Percentiles rank a stretch among this genome's conserved stretches.
These are phyloP conservation scores for Gelatoporia subvermispora DNA, from an alignment of 768 basidiomycete species.

Conservation along the genomic window DNA sequence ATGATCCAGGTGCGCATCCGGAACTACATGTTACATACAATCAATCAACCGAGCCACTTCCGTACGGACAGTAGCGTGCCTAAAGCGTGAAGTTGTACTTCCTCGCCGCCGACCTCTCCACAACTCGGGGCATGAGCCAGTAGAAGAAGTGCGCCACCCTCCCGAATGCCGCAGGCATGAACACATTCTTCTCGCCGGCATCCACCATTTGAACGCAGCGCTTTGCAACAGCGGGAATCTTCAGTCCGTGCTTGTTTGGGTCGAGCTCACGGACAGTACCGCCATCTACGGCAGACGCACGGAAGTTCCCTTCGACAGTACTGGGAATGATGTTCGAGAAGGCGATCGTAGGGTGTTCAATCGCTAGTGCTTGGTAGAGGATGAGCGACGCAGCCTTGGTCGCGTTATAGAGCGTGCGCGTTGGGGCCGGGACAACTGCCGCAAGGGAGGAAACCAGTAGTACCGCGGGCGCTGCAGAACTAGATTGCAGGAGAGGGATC, in stretches of 20 bases:
- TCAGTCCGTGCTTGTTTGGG: constrained; percentile 55
- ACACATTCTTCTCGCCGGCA: constrained; percentile 47
- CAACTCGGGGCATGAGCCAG: constrained; percentile 55
- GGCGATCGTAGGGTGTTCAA: constrained; percentile 67
- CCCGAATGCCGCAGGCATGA: constrained; percentile 47
- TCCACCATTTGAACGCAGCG: constrained; percentile 61
- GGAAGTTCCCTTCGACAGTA: constrained; percentile 74
- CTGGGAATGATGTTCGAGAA: constrained; percentile 63
- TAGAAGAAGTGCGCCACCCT: constrained; percentile 49
- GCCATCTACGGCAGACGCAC: constrained; percentile 74
- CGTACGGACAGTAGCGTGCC: too few relatives aligned
- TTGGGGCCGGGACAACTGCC: constrained; percentile 79
- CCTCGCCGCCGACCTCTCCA: constrained; percentile 52
- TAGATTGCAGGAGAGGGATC: constrained; percentile 70
- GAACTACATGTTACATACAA: too few relatives aligned
- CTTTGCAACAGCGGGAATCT: constrained; percentile 52
- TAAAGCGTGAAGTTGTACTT: constrained; percentile 55
- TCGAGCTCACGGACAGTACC: constrained; percentile 38
- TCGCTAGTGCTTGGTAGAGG: constrained; percentile 74
- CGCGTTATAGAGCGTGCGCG: constrained; percentile 77
- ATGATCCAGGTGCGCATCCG: constrained; percentile 21
- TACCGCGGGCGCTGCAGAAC: constrained; percentile 66
- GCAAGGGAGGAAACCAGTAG: constrained; percentile 78
- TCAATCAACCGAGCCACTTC: too few relatives aligned
- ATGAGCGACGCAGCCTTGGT: constrained; percentile 77